Base-by-base conservation (phyloP, 1,284 basidiomycete genomes). In the Xerocomus tenax region DNA sequence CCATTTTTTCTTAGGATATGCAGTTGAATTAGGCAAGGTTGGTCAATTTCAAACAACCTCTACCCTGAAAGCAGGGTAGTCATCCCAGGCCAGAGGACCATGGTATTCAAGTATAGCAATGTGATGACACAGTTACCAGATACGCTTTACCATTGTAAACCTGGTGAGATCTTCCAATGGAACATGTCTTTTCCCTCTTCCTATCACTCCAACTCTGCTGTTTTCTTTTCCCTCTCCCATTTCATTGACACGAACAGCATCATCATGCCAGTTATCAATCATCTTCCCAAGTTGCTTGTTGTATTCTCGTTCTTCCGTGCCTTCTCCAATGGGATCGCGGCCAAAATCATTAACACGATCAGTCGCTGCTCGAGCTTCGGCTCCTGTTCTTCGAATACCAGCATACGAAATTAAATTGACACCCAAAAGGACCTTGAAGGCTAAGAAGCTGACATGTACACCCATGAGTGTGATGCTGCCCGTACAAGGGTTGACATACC, bases 131-230 rank as follows among this genome's bases (percentile, higher is more conserved):
- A 9, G 8, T 57, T 26, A 93, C 89, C 89, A 93, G 47, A 94
- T 93, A 40, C 88, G 77, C 64, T 94, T 94, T 34, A 93, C 86
- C 91, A 95, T 95, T 19, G 91, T 93, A 73, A 87, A 95, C 51
- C 91, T 70, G 34, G 89, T 93, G 51, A 94, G 75, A 59, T 94
- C 90, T 63, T 94, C 90, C 52, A 95, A 67, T 50, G 79, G 78
- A 54, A 87, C 76, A 55, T 79, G 81, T 60, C 74, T 82, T 68
- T 80, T 79, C 30, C 74, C 73, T 26, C 60, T 69, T 32, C 65
- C 69, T 42, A 56, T 58, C 28, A 50, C 53, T 13, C 56, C 51
- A 18, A 61, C 69, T 40, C 49, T 54, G 44, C 28, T 42, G 18
- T 16, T 49, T 16, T 38, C 54, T 8, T 43, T 44, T 13, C 55